Evolutionary conservation across 2,329 filamentous ascomycete species (phyloP).

Genomic region (Cladosporium sphaerospermum): DNA sequence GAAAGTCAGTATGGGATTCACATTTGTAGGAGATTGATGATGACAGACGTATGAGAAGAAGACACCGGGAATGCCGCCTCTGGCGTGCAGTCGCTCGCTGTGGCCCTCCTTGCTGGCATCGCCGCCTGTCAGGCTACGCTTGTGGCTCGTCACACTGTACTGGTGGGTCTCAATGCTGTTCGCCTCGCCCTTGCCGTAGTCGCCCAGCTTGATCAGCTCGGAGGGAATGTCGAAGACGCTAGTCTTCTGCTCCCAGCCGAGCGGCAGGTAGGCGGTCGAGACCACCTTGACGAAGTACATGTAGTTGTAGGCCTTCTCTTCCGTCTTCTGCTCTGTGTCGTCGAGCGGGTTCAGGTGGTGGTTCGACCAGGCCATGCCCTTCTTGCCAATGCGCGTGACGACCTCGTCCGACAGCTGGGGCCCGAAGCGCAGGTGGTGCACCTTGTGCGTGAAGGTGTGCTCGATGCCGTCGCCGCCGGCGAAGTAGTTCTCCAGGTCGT

Average conservation of each 20-base stretch:
- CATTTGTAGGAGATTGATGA: conserved; percentile 20
- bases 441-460: conserved; percentile 83
- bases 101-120: conserved; percentile 82
- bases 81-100: conserved; percentile 81
- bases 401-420: conserved; percentile 77
- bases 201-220: conserved; percentile 58
- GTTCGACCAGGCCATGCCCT: conserved; percentile 65
- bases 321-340: conserved; percentile 65
- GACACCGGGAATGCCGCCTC: conserved; percentile 89
- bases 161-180: conserved; percentile 96
- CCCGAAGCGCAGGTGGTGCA: conserved; percentile 88
- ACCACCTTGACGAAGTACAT: conserved; percentile 99
- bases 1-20: neutral
- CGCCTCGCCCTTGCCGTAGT: conserved; percentile 57
- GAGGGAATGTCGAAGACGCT: conserved; percentile 30
- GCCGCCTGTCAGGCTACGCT: conserved; percentile 77
- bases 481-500: conserved; percentile 95
- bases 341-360: conserved; percentile 93
- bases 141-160: conserved; percentile 96
- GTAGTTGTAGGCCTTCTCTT: conserved; percentile 83
- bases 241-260: conserved; percentile 71
- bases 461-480: conserved; percentile 58
- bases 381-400: conserved; percentile 55
- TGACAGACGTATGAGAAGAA: conserved; percentile 92
- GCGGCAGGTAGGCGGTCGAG: conserved; percentile 84